These are phyloP conservation scores for Pyropia haitanensis DNA, from an alignment of 23 red algal species.

Conservation along the genomic window DNA sequence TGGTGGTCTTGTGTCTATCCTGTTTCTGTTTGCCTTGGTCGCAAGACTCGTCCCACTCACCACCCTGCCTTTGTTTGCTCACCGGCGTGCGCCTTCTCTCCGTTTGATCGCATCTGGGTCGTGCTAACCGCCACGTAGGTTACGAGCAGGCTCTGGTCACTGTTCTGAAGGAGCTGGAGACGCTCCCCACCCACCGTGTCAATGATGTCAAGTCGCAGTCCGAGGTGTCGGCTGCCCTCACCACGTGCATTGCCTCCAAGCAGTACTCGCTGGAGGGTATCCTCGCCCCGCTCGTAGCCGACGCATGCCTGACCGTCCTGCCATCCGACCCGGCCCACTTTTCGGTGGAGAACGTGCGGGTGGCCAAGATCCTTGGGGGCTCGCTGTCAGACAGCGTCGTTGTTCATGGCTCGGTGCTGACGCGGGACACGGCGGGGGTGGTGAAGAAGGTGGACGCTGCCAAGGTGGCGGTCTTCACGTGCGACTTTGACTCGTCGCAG, in stretches of 20 bases:
- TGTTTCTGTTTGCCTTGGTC: too few species aligned
- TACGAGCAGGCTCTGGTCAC: slow-evolving; percentile 64
- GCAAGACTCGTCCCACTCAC: not conserved
- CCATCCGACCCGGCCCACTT: slow-evolving; percentile 63
- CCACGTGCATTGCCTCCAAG: slow-evolving; percentile 69
- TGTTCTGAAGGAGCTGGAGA: slow-evolving; percentile 48
- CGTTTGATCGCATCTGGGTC: not conserved
- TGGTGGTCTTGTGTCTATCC: too few species aligned
- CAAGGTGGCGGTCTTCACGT: slow-evolving; percentile 78
- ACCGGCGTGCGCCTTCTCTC: not conserved
- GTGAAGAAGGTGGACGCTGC: slow-evolving; percentile 68
- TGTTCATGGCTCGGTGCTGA: slow-evolving; percentile 76
- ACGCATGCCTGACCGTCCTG: slow-evolving; percentile 73
- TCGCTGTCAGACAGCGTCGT: slow-evolving; percentile 54
- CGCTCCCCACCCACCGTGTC: slow-evolving; percentile 39
- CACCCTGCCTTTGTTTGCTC: not conserved
- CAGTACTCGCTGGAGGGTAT: slow-evolving; percentile 64
- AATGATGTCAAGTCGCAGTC: slow-evolving; percentile 29
- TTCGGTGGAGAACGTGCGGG: slow-evolving; percentile 85
- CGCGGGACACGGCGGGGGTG: slow-evolving; percentile 56
- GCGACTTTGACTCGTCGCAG: slow-evolving; percentile 81
- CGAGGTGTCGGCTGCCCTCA: slow-evolving; percentile 43
- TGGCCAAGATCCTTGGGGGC: slow-evolving; percentile 84
- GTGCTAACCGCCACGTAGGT: slow-evolving; percentile 7
- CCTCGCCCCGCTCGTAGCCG: slow-evolving; percentile 76